phyloP scores from a whole-genome alignment of 768 basidiomycete species.

The Mrakia gelida region DNA sequence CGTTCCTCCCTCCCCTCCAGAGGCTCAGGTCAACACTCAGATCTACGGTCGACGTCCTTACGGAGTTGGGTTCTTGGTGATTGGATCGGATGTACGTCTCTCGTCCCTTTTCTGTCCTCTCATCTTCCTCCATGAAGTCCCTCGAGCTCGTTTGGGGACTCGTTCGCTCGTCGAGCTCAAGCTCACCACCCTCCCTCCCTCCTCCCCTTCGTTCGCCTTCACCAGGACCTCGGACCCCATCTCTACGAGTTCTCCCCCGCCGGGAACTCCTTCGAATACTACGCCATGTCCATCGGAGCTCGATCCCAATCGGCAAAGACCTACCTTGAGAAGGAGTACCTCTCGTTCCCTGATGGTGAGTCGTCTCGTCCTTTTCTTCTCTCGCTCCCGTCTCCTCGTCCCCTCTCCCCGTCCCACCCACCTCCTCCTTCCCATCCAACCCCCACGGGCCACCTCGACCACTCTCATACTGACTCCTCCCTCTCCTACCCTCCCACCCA shows the following conservation, averaged over 20 bases:
- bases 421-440: not conserved
- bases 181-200: no score
- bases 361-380: conserved; percentile 29
- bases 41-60: conserved; percentile 96
- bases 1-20: conserved; percentile 47
- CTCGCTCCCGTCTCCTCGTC: not conserved
- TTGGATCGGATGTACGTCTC: conserved; percentile 70
- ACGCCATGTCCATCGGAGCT: conserved; percentile 96
- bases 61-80: conserved; percentile 96
- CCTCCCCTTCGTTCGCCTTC: not conserved
- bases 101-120: conserved; percentile 79
- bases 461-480: not conserved
- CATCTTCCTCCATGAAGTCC: not conserved
- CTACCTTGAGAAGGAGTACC: conserved; percentile 91
- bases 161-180: not conserved
- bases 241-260: conserved; percentile 98
- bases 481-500: no score
- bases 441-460: not conserved
- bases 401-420: not conserved
- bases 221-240: conserved; percentile 82
- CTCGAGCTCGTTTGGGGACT: no score
- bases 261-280: conserved; percentile 95
- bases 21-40: conserved; percentile 98
- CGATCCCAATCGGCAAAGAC: conserved; percentile 98
- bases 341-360: conserved; percentile 79